Conservation (phyloP, 495 filamentous ascomycete genomes). For the Glonium stellatum region DNA sequence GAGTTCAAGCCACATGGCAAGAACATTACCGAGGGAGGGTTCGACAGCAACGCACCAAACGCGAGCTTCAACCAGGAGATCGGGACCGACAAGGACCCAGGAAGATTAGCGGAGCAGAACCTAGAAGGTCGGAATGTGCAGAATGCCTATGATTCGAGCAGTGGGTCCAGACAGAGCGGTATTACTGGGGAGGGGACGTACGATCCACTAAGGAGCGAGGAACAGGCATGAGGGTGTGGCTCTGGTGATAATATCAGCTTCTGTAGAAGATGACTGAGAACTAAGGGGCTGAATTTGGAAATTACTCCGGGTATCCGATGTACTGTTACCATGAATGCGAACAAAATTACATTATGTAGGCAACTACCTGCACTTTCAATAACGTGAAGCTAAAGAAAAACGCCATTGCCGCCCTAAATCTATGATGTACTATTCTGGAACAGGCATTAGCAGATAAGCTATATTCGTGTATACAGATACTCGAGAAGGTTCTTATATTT, state of each 20-base stretch:
- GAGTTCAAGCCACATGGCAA: conserved; percentile 48
- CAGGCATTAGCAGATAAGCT: no score
- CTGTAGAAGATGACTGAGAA: neutral
- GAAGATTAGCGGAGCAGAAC: conserved; percentile 46
- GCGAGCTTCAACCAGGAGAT: conserved; percentile 55
- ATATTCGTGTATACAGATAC: no score
- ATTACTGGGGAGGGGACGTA: conserved; percentile 5
- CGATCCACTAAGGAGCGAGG: neutral
- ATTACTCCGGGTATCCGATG: no score
- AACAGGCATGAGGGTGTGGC: neutral
- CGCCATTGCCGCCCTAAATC: no score
- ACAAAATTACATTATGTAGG: no score
- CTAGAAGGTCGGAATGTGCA: conserved; percentile 41
- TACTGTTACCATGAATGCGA: no score
- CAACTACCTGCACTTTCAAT: no score
- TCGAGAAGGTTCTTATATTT: no score
- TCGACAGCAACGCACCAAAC: conserved; percentile 46
- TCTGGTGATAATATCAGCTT: neutral
- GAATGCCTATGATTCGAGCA: conserved; percentile 24
- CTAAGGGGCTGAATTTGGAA: neutral
- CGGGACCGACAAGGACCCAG: conserved; percentile 55
- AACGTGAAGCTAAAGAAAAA: no score
- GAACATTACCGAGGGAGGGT: conserved; percentile 50
- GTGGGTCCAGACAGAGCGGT: neutral
- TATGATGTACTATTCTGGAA: no score